phyloP scores from a whole-genome alignment of 2,329 filamentous ascomycete species.

The Amauroascus niger region DNA sequence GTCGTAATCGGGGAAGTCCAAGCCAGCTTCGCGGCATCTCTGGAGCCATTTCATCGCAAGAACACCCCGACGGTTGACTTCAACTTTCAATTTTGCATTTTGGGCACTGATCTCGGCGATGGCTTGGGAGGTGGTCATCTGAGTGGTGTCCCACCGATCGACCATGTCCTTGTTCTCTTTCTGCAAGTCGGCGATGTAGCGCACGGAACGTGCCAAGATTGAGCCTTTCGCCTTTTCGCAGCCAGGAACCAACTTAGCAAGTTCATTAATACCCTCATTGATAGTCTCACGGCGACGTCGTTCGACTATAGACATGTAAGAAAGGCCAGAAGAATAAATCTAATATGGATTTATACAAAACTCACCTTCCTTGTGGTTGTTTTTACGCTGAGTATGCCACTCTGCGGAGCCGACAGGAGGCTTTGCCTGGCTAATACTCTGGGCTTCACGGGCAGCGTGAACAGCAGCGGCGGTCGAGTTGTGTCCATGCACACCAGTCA shows the following conservation, averaged over 20 bases:
- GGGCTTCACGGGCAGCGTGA: slow-evolving; percentile 44
- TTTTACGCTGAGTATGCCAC: slow-evolving; percentile 94
- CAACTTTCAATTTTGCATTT: slow-evolving; percentile 89
- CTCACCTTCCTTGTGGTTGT: slow-evolving; percentile 97
- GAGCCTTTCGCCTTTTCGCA: slow-evolving; percentile 99
- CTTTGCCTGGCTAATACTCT: slow-evolving; percentile 48
- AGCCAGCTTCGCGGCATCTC: slow-evolving; percentile 39
- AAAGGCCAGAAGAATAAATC: background rate
- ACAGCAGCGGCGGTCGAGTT: slow-evolving; percentile 52
- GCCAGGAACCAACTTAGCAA: slow-evolving; percentile 92
- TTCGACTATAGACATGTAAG: slow-evolving; percentile 58
- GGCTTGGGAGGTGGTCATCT: slow-evolving; percentile 38
- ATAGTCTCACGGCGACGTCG: slow-evolving; percentile 94
- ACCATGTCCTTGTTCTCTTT: slow-evolving; percentile 38
- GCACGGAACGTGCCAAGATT: slow-evolving; percentile 83
- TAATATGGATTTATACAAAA: slow-evolving; percentile 7
- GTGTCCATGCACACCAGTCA: slow-evolving; percentile 31
- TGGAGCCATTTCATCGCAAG: slow-evolving; percentile 44
- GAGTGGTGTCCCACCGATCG: slow-evolving; percentile 36
- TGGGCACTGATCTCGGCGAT: slow-evolving; percentile 82
- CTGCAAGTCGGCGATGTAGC: slow-evolving; percentile 79
- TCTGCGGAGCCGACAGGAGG: slow-evolving; percentile 91
- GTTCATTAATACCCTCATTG: slow-evolving; percentile 96
- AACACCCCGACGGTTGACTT: slow-evolving; percentile 77
- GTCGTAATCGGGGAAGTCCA: slow-evolving; percentile 42